phyloP scores from a whole-genome alignment of 2,329 filamentous ascomycete species.

The Chaetoscypha palmicola region DNA sequence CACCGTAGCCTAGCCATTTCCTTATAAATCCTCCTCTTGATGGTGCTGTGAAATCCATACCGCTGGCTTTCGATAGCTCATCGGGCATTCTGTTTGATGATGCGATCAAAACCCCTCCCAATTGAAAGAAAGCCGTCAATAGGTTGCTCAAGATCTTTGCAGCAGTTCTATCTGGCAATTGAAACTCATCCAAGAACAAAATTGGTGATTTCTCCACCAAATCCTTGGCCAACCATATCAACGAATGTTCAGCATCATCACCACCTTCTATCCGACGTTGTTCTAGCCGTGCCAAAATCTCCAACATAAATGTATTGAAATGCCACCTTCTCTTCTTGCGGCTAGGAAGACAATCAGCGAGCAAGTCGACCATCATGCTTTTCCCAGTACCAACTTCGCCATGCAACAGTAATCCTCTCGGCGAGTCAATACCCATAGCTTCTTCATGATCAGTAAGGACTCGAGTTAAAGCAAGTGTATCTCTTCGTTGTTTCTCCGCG shows the following conservation, averaged over 20 bases:
- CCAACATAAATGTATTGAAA: conserved; percentile 82
- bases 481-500: conserved; percentile 44
- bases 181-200: conserved; percentile 76
- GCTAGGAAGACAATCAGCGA: conserved; percentile 71
- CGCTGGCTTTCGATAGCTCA: conserved; percentile 68
- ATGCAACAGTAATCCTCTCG: conserved; percentile 67
- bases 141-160: conserved; percentile 75
- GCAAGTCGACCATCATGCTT: conserved; percentile 75
- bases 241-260: conserved; percentile 50
- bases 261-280: conserved; percentile 28
- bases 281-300: conserved; percentile 67
- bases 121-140: conserved; percentile 73
- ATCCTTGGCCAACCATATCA: conserved; percentile 69
- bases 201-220: conserved; percentile 69
- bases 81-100: conserved; percentile 81
- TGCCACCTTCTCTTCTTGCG: conserved; percentile 69
- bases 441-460: conserved; percentile 65
- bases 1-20: conserved; percentile 40
- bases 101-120: conserved; percentile 72
- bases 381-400: conserved; percentile 81
- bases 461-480: conserved; percentile 58
- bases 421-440: conserved; percentile 64
- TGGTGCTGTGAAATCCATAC: conserved; percentile 55
- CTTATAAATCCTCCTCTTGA: conserved; percentile 45
- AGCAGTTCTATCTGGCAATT: conserved; percentile 69